phyloP scores from a whole-genome alignment of 1,284 basidiomycete species.

The Sutorius eximius region DNA sequence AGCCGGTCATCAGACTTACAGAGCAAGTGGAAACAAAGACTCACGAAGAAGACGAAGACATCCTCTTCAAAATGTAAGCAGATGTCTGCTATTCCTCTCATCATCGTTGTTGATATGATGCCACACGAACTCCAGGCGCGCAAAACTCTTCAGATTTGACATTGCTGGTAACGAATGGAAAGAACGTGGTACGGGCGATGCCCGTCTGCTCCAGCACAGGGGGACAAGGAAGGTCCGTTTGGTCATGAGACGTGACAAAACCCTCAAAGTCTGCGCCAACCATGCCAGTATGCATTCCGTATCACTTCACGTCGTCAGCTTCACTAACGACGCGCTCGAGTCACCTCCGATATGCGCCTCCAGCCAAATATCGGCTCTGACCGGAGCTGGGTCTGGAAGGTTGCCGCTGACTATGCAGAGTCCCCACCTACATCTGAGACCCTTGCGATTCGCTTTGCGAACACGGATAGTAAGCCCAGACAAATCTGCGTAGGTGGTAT shows the following conservation, averaged over 20 bases:
- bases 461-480: constrained; percentile 84
- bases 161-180: constrained; percentile 89
- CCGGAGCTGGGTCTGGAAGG: constrained; percentile 99
- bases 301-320: not conserved
- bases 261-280: constrained; percentile 99
- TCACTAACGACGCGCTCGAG: constrained; percentile 42
- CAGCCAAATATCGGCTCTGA: constrained; percentile 99
- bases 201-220: constrained; percentile 87
- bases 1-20: constrained; percentile 97
- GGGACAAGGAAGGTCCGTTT: constrained; percentile 90
- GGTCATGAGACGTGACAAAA: constrained; percentile 99
- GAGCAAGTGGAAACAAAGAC: constrained; percentile 96
- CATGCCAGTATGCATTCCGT: constrained; percentile 75
- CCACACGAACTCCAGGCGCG: constrained; percentile 64
- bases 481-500: not conserved
- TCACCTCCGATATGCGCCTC: constrained; percentile 89
- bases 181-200: constrained; percentile 92
- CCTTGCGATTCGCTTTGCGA: constrained; percentile 97
- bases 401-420: constrained; percentile 93
- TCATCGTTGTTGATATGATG: constrained; percentile 15
- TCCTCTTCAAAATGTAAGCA: constrained; percentile 94
- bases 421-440: constrained; percentile 88
- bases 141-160: constrained; percentile 98
- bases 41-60: constrained; percentile 91
- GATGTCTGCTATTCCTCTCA: constrained; percentile 3